Evolutionary conservation across 2,329 filamentous ascomycete species (phyloP), one percentile per base, ranked within the genome.

Genomic region (Venturia carpophila): DNA sequence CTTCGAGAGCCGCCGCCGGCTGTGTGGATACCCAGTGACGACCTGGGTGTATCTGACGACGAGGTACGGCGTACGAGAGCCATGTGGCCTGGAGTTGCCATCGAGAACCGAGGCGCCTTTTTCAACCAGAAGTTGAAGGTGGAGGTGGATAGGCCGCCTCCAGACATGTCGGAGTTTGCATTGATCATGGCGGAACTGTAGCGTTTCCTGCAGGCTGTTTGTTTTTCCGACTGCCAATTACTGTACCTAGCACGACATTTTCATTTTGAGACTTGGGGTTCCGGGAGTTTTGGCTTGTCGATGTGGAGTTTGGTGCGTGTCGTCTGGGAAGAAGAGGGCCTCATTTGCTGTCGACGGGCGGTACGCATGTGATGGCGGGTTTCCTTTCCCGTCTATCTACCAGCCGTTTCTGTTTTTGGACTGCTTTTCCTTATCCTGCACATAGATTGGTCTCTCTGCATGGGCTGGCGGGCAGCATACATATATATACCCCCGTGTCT

Each of bases 121-220:
- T 68, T 71, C 62, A 69, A 69, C 21, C 63, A 58, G 30, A 67
- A 62, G 24, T 66, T 69, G 21, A 73, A 73, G 63, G 70, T 71
- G 41, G 65, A 69, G 68, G 67, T 73, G 58, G 70, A 70, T 43
- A 70, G 69, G 67, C 71, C 70, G 67, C 72, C 72, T 60, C 72
- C 72, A 60, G 72, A 73, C 66, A 71, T 73, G 68, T 68, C 67
- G 61, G 68, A 71, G 65, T 71, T 71, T 68, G 68, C 70, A 34
- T 66, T 71, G 58, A 69, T 71, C 47, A 71, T 72, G 70, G 64
- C 68, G 21, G 70, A 71, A 65, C 65, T 72, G 49, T 72, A 58
- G 27, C 21, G 37, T 34, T 9, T 11, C 39, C 9, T 34, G 11
- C 24, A 1, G 4, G 5, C 24, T 24, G 45, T 7, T 7, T n/a